Percentiles rank a stretch among this genome's conserved stretches.
These are phyloP conservation scores for Athelia sp. DNA, from an alignment of 1,284 basidiomycete genomes.

Conservation along the genomic window DNA sequence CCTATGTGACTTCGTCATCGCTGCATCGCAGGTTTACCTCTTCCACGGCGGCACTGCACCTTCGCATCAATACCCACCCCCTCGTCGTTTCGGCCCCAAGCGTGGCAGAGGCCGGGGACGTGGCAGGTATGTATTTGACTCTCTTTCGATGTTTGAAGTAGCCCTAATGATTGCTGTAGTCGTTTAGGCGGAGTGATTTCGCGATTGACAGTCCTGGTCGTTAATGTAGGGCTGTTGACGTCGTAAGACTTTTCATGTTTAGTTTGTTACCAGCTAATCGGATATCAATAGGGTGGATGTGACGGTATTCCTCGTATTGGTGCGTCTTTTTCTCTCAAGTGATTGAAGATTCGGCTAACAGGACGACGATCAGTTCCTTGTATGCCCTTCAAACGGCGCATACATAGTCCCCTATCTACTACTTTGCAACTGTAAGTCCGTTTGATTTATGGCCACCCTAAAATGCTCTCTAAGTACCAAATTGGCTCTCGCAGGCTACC, in stretches of 20 bases:
- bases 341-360: too few relatives aligned
- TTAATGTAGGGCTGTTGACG: conserved; percentile 24
- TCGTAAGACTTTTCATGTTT: conserved; percentile 15
- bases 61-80: too few relatives aligned
- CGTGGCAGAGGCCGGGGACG: not conserved
- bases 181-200: conserved; percentile 25
- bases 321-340: too few relatives aligned
- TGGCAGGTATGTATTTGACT: too few relatives aligned
- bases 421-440: conserved; percentile 23
- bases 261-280: not conserved
- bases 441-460: not conserved
- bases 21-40: conserved; percentile 23
- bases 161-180: too few relatives aligned
- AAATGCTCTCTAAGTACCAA: not conserved
- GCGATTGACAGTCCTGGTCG: conserved; percentile 21
- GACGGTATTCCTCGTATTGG: conserved; percentile 22
- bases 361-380: conserved; percentile 24
- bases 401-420: conserved; percentile 26
- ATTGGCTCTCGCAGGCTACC: conserved; percentile 16
- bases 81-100: too few relatives aligned
- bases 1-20: conserved; percentile 25
- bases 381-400: conserved; percentile 24
- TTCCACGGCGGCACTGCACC: conserved; percentile 11
- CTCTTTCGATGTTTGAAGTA: too few relatives aligned
- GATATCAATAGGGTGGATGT: conserved; percentile 19